These are phyloP conservation scores for Sutorius eximius DNA, from an alignment of 1,284 basidiomycete species.

Conservation along the genomic window DNA sequence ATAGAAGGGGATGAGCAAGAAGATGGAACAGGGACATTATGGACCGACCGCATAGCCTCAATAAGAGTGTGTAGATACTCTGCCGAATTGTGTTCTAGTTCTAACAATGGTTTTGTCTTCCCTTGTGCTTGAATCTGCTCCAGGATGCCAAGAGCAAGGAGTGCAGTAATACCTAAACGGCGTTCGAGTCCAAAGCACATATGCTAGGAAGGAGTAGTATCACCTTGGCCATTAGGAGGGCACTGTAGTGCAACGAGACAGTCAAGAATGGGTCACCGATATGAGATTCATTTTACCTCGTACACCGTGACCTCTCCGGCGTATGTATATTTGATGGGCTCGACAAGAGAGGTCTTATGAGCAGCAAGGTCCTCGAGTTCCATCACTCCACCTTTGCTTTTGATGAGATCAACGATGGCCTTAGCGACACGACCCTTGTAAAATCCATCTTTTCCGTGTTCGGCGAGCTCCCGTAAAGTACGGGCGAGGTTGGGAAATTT, in stretches of 20 bases:
- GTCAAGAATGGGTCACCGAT: background rate
- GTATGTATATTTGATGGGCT: constrained; percentile 91
- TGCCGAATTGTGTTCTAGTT: constrained; percentile 85
- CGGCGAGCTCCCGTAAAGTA: constrained; percentile 80
- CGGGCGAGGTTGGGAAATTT: constrained; percentile 77
- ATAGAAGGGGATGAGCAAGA: constrained; percentile 1
- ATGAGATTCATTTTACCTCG: constrained; percentile 56
- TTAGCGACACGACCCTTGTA: constrained; percentile 89
- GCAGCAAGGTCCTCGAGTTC: constrained; percentile 83
- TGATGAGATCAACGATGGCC: constrained; percentile 84
- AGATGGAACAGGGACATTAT: background rate
- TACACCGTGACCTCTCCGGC: constrained; percentile 78
- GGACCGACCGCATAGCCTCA: constrained; percentile 71
- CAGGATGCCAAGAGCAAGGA: constrained; percentile 89
- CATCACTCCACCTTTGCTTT: constrained; percentile 88
- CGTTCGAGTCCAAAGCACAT: background rate
- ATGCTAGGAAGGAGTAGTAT: constrained; percentile 2
- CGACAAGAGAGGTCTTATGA: constrained; percentile 77
- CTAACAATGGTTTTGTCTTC: constrained; percentile 65
- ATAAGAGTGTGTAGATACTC: constrained; percentile 89
- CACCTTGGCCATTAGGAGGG: constrained; percentile 94
- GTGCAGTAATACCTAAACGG: constrained; percentile 73
- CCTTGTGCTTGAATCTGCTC: constrained; percentile 81
- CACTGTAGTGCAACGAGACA: constrained; percentile 49
- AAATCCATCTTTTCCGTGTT: constrained; percentile 86